phyloP scores from a whole-genome alignment of 176 grass and related monocot genomes.

The Cocos nucifera region DNA sequence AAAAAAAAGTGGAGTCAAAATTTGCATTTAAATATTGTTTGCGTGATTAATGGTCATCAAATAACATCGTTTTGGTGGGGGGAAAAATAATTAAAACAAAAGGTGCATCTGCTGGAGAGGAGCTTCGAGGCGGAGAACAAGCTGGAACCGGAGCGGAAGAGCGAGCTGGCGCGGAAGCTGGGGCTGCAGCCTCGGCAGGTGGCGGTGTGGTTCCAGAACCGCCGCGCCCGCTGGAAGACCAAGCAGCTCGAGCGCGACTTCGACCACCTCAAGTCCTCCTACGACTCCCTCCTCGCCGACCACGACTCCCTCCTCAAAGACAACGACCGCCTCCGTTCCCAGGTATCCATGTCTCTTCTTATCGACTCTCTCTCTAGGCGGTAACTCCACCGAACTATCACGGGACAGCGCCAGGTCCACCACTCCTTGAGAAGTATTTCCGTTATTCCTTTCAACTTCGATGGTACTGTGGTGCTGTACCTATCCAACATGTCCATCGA shows the following conservation, averaged over 20 bases:
- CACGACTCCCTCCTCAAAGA: conserved; percentile 57
- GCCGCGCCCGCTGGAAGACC: conserved; percentile 84
- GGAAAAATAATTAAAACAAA: too few species aligned
- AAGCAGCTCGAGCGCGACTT: conserved; percentile 94
- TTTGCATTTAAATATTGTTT: too few species aligned
- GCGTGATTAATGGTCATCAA: too few species aligned
- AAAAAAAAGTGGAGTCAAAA: too few species aligned
- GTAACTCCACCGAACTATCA: conserved; percentile 10
- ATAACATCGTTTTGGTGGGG: too few species aligned
- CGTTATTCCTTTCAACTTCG: conserved; percentile 2
- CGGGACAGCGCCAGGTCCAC: too few species aligned
- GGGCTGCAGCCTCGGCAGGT: conserved; percentile 87
- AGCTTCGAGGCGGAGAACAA: conserved; percentile 87
- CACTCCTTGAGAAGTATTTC: neutral
- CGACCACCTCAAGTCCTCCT: conserved; percentile 58
- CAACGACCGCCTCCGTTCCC: conserved; percentile 54
- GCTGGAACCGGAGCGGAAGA: conserved; percentile 86
- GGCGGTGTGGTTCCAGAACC: conserved; percentile 95
- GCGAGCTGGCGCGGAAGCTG: conserved; percentile 57
- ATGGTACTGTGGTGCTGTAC: too few species aligned
- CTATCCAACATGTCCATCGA: too few species aligned
- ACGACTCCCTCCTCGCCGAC: conserved; percentile 47
- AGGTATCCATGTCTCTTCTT: conserved; percentile 19
- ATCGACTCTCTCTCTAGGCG: neutral
- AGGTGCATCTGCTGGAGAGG: neutral